phyloP scores from a whole-genome alignment of 2,329 filamentous ascomycete genomes.

The Metarhizium robertsii region DNA sequence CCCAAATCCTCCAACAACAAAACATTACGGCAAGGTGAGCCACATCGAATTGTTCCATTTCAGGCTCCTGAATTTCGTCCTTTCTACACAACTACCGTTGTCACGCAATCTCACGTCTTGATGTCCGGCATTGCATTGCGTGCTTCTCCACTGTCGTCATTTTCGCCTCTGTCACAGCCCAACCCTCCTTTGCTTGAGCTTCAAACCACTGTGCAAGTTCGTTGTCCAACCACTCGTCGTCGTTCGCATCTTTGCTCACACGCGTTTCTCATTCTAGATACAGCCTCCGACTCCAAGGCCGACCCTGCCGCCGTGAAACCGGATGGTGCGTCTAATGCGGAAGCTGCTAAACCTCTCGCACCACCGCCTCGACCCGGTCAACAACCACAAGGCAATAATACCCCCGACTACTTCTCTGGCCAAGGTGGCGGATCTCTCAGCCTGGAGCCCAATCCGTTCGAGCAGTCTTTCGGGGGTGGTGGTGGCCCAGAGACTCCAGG shows the following conservation, averaged over 20 bases:
- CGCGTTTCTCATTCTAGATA: conserved; percentile 22
- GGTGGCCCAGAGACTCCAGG: conserved; percentile 69
- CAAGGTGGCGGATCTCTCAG: conserved; percentile 48
- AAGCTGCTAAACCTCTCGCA: conserved; percentile 55
- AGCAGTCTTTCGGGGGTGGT: conserved; percentile 74
- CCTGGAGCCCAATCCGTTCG: conserved; percentile 91
- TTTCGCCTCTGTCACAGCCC: not conserved
- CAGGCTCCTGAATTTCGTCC: not conserved
- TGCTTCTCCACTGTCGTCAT: conserved; percentile 4
- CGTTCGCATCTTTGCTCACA: conserved; percentile 11
- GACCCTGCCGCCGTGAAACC: conserved; percentile 34
- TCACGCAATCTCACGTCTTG: not conserved
- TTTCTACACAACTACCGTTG: not conserved
- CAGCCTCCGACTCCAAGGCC: conserved; percentile 35
- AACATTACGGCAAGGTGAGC: conserved; percentile 35
- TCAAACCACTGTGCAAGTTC: not conserved
- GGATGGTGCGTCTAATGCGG: conserved; percentile 44
- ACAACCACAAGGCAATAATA: conserved; percentile 36
- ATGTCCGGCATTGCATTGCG: not conserved
- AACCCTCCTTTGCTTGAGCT: not conserved
- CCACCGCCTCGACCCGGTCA: conserved; percentile 59
- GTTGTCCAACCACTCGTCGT: not conserved
- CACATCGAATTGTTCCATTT: not conserved
- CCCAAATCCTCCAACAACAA: conserved; percentile 36
- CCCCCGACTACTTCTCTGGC: conserved; percentile 61